phyloP scores from a whole-genome alignment of 2,329 filamentous ascomycete genomes.

The Venturia carpophila region DNA sequence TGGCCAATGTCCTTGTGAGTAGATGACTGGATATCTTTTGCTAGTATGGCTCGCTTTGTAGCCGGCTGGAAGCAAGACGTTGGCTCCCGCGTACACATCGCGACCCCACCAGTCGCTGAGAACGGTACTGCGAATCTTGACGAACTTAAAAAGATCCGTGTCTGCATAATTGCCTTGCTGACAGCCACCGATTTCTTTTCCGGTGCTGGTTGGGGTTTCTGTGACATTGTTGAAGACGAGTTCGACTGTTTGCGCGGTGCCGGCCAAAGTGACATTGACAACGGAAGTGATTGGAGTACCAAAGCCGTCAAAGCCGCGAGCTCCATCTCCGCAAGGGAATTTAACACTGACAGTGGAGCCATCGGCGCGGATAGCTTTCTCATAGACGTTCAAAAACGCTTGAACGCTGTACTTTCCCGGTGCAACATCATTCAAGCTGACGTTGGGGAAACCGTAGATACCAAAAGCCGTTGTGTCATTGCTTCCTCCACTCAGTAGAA shows the following conservation, averaged over 20 bases:
- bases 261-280: conserved; percentile 25
- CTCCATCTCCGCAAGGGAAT: conserved; percentile 34
- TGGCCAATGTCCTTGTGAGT: conserved; percentile 31
- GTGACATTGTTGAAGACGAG: conserved; percentile 29
- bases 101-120: conserved; percentile 32
- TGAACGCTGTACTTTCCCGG: conserved; percentile 30
- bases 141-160: conserved; percentile 28
- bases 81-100: conserved; percentile 33
- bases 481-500: conserved; percentile 27
- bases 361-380: conserved; percentile 31
- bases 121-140: conserved; percentile 34
- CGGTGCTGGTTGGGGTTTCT: conserved; percentile 24
- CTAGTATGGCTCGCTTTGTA: conserved; percentile 28
- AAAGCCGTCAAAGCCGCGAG: conserved; percentile 26
- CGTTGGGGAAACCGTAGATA: conserved; percentile 31
- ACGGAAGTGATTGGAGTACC: conserved; percentile 27
- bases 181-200: conserved; percentile 33
- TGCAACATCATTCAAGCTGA: conserved; percentile 27
- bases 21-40: conserved; percentile 31
- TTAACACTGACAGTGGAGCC: conserved; percentile 30
- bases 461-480: conserved; percentile 24
- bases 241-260: conserved; percentile 27
- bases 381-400: conserved; percentile 32
- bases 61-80: conserved; percentile 30
- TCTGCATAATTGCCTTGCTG: conserved; percentile 34